Base-by-base conservation (phyloP, 176 grass and related monocot species). In the Pharus latifolius region DNA sequence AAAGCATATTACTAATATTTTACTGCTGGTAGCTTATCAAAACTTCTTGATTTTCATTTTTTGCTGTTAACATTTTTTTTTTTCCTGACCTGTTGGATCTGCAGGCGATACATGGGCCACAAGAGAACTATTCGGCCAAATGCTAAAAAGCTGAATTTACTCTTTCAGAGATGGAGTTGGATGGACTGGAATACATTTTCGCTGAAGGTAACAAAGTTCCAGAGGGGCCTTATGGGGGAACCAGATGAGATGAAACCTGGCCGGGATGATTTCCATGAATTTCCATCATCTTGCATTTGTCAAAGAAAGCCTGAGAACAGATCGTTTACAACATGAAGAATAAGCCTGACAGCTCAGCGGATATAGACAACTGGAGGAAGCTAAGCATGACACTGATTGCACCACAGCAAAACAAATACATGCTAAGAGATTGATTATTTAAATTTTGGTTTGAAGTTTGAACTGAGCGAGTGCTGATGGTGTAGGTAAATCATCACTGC, bases 71-170 rank as follows among this genome's bases (percentile, higher is more conserved):
- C 42, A 57, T n/a, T 69, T 23, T 20, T 38, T 27, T 75, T 4
- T 60, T 56, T 48, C 8, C 25, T 34, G 4, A 2, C n/a, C 1
- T 6, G 13, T 38, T 34, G 9, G 74, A 71, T 77, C 10, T 92
- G 49, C 69, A 98, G 95, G 87, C 75, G 82, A 67, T 98, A 93
- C 51, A 85, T 85, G 87, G 95, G 84, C 50, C 90, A 98, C 78
- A 93, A 90, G 75, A 93, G 95, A 88, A 98, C 89, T 12, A 98
- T 98, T 61, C 80, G 90, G 8, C 89, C 95, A 43, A 93, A 93
- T 58, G 82, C 78, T 3, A 98, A 81, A 82, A 98, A 88, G 60
- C 81, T 98, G 34, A 78, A 83, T 77, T 63, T 23, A 24, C 37
- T 98, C 27, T 93, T 93, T 53, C 81, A 83, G 56, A 67, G 38